Base-by-base conservation (phyloP, 169 alveolate species). In the Eimeria necatrix region DNA sequence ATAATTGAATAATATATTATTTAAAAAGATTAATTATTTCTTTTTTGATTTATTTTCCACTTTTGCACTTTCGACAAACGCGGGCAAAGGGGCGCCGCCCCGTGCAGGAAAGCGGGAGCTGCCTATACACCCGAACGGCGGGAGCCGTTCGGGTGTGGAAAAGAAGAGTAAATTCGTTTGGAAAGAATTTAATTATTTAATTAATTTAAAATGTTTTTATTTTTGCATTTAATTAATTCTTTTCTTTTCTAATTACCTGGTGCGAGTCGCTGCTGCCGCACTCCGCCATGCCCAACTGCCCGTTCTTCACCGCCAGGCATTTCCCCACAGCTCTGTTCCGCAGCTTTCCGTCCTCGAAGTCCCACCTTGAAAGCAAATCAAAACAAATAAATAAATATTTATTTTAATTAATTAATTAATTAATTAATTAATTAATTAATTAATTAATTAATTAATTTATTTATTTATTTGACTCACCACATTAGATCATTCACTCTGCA, bases 401-500 rank as follows among this genome's bases (percentile, higher is more conserved):
- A 32, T 32, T 32, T 56, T 8, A 8, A 56, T 46, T 6, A 46
- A 41, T 74, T 5, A 74, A 74, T 3, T 74, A 18, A 76, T 41
- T 48, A 49, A 32, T 32, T 32, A 32, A 32, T 32, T 32, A 32
- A 32, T 32, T 32, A 32, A 32, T 32, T 32, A 32, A 4, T 53
- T 3, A 9, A 24, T 18, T 6, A 3, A 10, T 26, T 24, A 8
- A 5, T 12, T 6, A 52, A 12, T 9, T 8, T 14, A 10, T 84
- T 52, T 5, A 7, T 56, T 49, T 56, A 10, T 52, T 22, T 51
- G 71, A 68, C 80, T 73, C 48, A 91, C 95, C 91, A 74, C 91
- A 76, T 56, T 18, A 24, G 49, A 10, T 46, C 52, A 16, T 61
- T 74, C 10, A 76, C 95, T 14, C 91, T 26, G 64, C 95, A 92